A percentile compares a stretch with the other conserved stretches of the same genome.
Conservation (phyloP, 2,329 filamentous ascomycete genomes). For the Cladosporium sp. region DNA sequence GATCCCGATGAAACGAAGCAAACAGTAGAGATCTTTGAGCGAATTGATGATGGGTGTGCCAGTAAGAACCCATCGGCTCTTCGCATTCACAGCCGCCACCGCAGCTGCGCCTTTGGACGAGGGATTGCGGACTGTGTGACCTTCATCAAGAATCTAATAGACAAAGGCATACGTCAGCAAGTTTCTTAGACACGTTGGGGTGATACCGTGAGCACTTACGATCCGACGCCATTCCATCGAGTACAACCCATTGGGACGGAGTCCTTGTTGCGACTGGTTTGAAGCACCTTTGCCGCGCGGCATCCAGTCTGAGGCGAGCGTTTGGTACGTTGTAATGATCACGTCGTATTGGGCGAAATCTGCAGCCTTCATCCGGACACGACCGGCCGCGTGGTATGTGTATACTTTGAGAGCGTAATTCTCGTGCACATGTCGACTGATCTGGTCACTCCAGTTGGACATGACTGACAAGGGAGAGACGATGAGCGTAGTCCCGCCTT, state of each 20-base stretch:
- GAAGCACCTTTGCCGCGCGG: conserved; percentile 39
- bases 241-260: conserved; percentile 50
- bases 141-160: conserved; percentile 83
- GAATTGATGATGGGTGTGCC: conserved; percentile 61
- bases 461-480: conserved; percentile 79
- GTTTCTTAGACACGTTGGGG: no score
- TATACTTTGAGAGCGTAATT: conserved; percentile 62
- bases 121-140: conserved; percentile 71
- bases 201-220: no score
- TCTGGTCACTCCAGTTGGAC: conserved; percentile 85
- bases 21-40: conserved; percentile 73
- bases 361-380: conserved; percentile 49
- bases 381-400: conserved; percentile 65
- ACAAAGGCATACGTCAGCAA: no score
- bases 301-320: conserved; percentile 63
- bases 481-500: conserved; percentile 63
- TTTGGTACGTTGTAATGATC: conserved; percentile 80
- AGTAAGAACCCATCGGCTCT: conserved; percentile 73
- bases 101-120: conserved; percentile 67
- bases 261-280: conserved; percentile 20
- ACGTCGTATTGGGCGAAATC: conserved; percentile 66
- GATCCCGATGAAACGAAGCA: conserved; percentile 71
- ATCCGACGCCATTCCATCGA: conserved; percentile 70
- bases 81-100: conserved; percentile 60
- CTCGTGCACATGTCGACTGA: conserved; percentile 63